Base-by-base conservation (phyloP, 805 yeast genomes). In the Cyberlindnera sargentensis region DNA sequence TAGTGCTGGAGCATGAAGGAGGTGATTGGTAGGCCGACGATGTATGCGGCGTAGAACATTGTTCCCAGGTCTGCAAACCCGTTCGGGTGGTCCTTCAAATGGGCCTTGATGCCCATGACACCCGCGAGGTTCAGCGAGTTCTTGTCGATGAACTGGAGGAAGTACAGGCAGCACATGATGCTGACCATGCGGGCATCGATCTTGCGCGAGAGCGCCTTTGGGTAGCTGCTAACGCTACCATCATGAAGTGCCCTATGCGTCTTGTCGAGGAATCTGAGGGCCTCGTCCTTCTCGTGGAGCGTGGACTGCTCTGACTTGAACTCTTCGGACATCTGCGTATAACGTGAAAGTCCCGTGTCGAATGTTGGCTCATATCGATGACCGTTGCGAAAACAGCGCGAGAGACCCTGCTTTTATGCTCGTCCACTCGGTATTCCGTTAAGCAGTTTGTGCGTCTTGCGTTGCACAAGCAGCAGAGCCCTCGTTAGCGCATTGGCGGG, bases 91-190 rank as follows among this genome's bases (percentile, higher is more conserved):
- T 70, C 66, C 32, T 56, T 58, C 47, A 75, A 60, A 51, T 73
- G 66, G 3, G 64, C 55, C 52, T 71, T 73, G 53, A 78, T 75
- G 2, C 83, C 83, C 83, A 79, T 77, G 1, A 78, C 77, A 3
- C 79, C 80, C 4, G 83, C 76, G 51, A 76, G 78, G 47, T 77
- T 76, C 34, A 74, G 58, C 39, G 76, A 58, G 5, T 75, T 66
- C 48, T 77, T 78, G 50, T 78, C 84, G 43, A 78, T 57, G 49
- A 73, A 75, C 61, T 77, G 80, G 23, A 76, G 60, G 42, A 77
- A 68, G 51, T 78, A 78, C 27, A 74, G 65, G 27, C 64, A 56
- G 48, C 80, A 72, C 43, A 78, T 52, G 29, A 76, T 23, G 25
- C 53, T 49, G n/a, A 51, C 9, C 7, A 51, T 31, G n/a, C 34